A percentile compares a stretch with the other conserved stretches of the same genome.
phyloP scores from a whole-genome alignment of 2,329 filamentous ascomycete genomes.

The Boeremia lycopersici region DNA sequence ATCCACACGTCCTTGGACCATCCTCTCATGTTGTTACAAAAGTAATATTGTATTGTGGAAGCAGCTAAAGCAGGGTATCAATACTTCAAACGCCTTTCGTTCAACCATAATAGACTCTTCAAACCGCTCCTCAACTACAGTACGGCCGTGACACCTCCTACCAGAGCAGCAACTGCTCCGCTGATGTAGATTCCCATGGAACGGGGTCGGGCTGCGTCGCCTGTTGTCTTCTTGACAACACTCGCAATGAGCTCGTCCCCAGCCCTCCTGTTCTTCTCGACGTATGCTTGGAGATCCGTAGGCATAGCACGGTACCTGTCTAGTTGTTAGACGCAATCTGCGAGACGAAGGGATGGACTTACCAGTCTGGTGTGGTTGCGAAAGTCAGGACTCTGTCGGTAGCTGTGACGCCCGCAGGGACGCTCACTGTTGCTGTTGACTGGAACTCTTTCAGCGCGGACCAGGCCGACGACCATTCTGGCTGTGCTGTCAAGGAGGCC shows the following conservation, averaged over 20 bases:
- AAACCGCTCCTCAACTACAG: background rate
- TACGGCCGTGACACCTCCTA: slow-evolving; percentile 7
- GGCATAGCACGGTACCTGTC: slow-evolving; percentile 17
- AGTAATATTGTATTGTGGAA: background rate
- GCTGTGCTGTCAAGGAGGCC: slow-evolving; percentile 5
- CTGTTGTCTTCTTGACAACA: slow-evolving; percentile 3
- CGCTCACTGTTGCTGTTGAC: slow-evolving; percentile 3
- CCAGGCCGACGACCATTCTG: slow-evolving; percentile 9
- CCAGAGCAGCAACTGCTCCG: slow-evolving; percentile 10
- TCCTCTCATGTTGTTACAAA: background rate
- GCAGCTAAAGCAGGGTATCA: slow-evolving; percentile 11
- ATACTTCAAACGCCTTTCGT: slow-evolving; percentile 1
- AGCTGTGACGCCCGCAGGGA: slow-evolving; percentile 14
- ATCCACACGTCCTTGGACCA: background rate
- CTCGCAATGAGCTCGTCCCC: slow-evolving; percentile 5
- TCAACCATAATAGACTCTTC: background rate
- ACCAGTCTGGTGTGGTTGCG: slow-evolving; percentile 15
- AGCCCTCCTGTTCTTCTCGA: slow-evolving; percentile 8
- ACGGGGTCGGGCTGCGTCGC: slow-evolving; percentile 2
- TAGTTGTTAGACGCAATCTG: background rate
- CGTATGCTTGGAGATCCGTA: slow-evolving; percentile 11
- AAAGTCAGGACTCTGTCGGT: slow-evolving; percentile 7
- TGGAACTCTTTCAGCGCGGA: slow-evolving; percentile 9
- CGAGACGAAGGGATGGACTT: background rate
- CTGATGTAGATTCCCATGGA: slow-evolving; percentile 6